Percentiles rank a stretch among this genome's conserved stretches.
phyloP scores from a whole-genome alignment of 257 asterid genomes.

The Cinchona pubescens region DNA sequence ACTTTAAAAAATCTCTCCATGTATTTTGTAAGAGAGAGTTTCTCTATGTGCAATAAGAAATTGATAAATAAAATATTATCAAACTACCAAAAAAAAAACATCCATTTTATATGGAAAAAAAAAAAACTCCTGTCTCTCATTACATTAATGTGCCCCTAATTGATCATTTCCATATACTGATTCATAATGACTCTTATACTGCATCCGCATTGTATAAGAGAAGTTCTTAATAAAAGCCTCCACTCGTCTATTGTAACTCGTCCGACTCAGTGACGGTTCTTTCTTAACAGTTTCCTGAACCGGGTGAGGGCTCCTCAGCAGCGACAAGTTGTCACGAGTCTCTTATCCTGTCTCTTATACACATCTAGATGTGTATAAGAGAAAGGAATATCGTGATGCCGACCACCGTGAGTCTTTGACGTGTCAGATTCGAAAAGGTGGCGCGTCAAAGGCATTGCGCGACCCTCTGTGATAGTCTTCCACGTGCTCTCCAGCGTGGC shows the following conservation, averaged over 20 bases:
- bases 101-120: no score
- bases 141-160: slow-evolving; percentile 26
- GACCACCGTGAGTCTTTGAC: slow-evolving; percentile 48
- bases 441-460: slow-evolving; percentile 59
- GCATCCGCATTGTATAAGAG: slow-evolving; percentile 42
- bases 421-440: slow-evolving; percentile 75
- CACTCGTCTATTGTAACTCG: slow-evolving; percentile 33
- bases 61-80: no score
- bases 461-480: slow-evolving; percentile 84
- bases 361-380: no score
- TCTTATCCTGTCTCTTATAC: no score
- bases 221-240: slow-evolving; percentile 42
- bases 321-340: slow-evolving; percentile 3
- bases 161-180: slow-evolving; percentile 36
- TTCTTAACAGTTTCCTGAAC: slow-evolving; percentile 49
- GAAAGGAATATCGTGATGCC: slow-evolving; percentile 31
- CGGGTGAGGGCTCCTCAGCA: slow-evolving; percentile 17
- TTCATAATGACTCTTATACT: slow-evolving; percentile 38
- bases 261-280: slow-evolving; percentile 55
- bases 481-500: slow-evolving; percentile 83
- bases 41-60: no score
- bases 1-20: no score
- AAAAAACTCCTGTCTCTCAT: no score
- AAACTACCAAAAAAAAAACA: no score
- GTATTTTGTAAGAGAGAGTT: no score